Percentiles rank a stretch among this genome's conserved stretches.
Evolutionary conservation across 768 basidiomycete species (phyloP).

Genomic region (Leucocoprinus leucothites): DNA sequence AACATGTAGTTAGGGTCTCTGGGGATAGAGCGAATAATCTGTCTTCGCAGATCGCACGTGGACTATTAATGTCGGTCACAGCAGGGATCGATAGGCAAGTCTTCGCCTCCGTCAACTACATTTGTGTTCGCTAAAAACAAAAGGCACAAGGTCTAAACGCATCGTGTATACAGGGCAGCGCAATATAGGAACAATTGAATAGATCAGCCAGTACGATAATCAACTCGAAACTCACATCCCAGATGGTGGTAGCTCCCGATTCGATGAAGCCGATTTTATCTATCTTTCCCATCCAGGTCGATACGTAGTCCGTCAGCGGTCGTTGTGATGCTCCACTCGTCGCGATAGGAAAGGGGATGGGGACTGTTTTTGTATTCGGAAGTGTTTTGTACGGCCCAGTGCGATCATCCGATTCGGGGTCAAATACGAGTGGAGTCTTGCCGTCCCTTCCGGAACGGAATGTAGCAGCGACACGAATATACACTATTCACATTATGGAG

Average conservation of each 20-base stretch:
- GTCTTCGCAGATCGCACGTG: conserved; percentile 48
- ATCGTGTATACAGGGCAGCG: background rate
- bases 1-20: conserved; percentile 45
- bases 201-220: background rate
- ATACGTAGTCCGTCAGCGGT: conserved; percentile 43
- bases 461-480: conserved; percentile 47
- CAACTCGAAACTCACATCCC: conserved; percentile 43
- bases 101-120: background rate
- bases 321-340: conserved; percentile 40
- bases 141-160: background rate
- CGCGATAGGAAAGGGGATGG: conserved; percentile 57
- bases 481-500: conserved; percentile 44
- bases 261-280: conserved; percentile 46
- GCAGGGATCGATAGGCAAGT: conserved; percentile 28
- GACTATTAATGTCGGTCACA: conserved; percentile 48
- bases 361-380: conserved; percentile 50
- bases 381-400: conserved; percentile 41
- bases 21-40: conserved; percentile 49
- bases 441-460: conserved; percentile 46
- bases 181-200: background rate
- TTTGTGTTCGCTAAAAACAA: background rate
- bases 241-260: conserved; percentile 60
- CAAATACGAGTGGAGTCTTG: conserved; percentile 55
- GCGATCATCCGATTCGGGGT: conserved; percentile 44
- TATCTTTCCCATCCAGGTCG: conserved; percentile 18